Evolutionary conservation across 1,139 yeast species (phyloP).

Genomic region (Kodamaea suecica): DNA sequence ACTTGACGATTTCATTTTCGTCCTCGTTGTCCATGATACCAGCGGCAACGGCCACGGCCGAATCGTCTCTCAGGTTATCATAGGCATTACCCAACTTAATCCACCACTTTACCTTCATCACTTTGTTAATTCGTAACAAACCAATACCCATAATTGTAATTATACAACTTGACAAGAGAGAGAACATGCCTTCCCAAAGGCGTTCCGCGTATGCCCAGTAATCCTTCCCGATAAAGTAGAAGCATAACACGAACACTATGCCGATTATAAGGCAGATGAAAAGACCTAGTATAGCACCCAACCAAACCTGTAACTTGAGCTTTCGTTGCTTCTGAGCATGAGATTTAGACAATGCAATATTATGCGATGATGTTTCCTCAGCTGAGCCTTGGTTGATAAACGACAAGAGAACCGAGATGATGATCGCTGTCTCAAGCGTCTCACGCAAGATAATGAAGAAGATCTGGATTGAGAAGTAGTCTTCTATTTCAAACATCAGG

Average conservation of each 20-base stretch:
- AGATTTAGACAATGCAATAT: not conserved
- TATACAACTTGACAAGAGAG: constrained; percentile 73
- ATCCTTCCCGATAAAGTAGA: constrained; percentile 75
- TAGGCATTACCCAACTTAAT: constrained; percentile 45
- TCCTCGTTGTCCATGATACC: constrained; percentile 3
- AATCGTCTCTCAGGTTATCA: constrained; percentile 2
- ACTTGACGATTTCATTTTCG: not conserved
- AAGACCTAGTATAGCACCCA: constrained; percentile 73
- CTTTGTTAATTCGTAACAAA: constrained; percentile 67
- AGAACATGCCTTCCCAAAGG: constrained; percentile 89
- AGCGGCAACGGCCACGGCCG: constrained; percentile 3
- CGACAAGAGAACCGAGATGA: constrained; percentile 79
- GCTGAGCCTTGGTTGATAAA: constrained; percentile 64
- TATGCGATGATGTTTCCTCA: constrained; percentile 3
- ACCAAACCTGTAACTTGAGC: constrained; percentile 74
- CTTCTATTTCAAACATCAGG: constrained; percentile 30
- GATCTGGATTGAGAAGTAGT: constrained; percentile 68
- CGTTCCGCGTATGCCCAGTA: constrained; percentile 82
- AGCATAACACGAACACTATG: constrained; percentile 66
- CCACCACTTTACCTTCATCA: constrained; percentile 52
- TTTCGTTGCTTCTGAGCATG: constrained; percentile 14
- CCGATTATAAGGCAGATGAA: constrained; percentile 76
- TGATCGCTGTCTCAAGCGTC: constrained; percentile 82
- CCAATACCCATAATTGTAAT: constrained; percentile 90
- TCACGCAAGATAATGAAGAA: constrained; percentile 87